A percentile compares a stretch with the other conserved stretches of the same genome.
Evolutionary conservation across 1,284 basidiomycete species (phyloP).

Genomic region (Trametes sp.): DNA sequence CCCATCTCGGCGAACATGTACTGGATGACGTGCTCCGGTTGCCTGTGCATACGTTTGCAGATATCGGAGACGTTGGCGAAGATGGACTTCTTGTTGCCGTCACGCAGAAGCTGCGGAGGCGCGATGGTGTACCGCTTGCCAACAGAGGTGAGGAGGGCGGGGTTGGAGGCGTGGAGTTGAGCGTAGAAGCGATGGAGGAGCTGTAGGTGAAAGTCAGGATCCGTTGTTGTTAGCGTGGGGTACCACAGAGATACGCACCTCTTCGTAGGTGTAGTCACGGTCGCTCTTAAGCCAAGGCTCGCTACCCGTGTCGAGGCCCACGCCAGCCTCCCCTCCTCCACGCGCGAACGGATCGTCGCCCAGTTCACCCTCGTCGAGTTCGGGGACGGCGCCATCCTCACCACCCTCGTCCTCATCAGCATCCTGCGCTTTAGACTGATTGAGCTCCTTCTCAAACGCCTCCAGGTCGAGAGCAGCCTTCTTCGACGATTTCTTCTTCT

Average conservation of each 20-base stretch:
- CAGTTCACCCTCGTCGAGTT: slow-evolving; percentile 79
- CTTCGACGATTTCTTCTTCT: slow-evolving; percentile 84
- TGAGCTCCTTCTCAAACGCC: slow-evolving; percentile 90
- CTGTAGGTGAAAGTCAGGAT: slow-evolving; percentile 50
- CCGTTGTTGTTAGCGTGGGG: too few species aligned
- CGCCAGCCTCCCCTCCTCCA: slow-evolving; percentile 54
- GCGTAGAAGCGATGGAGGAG: slow-evolving; percentile 94
- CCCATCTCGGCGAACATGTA: slow-evolving; percentile 99
- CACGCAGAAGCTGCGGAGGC: slow-evolving; percentile 93
- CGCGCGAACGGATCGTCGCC: slow-evolving; percentile 87
- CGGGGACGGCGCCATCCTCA: slow-evolving; percentile 64
- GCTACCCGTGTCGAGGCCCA: slow-evolving; percentile 70
- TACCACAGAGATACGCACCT: slow-evolving; percentile 61
- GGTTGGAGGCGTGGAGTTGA: slow-evolving; percentile 93
- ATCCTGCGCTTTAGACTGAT: slow-evolving; percentile 69
- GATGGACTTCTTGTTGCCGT: slow-evolving; percentile 97
- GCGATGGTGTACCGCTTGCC: slow-evolving; percentile 97
- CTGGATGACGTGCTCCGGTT: slow-evolving; percentile 99
- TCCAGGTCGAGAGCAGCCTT: slow-evolving; percentile 79
- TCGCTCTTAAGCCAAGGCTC: slow-evolving; percentile 92
- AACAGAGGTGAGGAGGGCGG: slow-evolving; percentile 84
- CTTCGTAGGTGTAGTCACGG: slow-evolving; percentile 94
- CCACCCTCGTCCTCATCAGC: slow-evolving; percentile 61
- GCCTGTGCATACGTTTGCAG: slow-evolving; percentile 98
- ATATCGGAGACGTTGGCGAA: slow-evolving; percentile 98